A percentile compares a stretch with the other conserved stretches of the same genome.
Conservation (phyloP, 2,329 filamentous ascomycete species). For the Botrytis deweyae region DNA sequence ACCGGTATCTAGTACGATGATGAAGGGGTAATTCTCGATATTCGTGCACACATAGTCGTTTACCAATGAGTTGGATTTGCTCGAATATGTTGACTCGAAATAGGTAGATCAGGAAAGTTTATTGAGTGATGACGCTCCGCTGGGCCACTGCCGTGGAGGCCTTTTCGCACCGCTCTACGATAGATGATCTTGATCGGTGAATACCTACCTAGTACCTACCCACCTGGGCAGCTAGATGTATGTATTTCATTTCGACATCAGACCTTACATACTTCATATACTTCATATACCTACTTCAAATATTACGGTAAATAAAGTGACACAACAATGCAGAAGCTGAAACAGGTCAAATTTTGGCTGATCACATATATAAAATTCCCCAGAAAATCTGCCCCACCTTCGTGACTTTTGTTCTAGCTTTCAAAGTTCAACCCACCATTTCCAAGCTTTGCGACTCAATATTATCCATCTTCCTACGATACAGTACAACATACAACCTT, state of each 20-base stretch:
- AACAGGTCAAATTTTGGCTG: background rate
- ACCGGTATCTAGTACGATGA: background rate
- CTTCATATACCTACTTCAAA: background rate
- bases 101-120: background rate
- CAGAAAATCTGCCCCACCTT: constrained; percentile 21
- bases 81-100: background rate
- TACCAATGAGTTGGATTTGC: background rate
- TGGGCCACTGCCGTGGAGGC: background rate
- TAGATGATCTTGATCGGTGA: background rate
- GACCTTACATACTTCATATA: background rate
- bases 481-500: background rate
- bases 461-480: background rate
- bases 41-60: background rate
- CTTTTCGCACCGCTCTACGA: background rate
- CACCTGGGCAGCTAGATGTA: background rate
- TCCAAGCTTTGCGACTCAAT: constrained; percentile 17
- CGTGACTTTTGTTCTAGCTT: constrained; percentile 21
- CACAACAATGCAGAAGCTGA: background rate
- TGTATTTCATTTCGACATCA: background rate
- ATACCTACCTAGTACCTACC: background rate
- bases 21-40: background rate
- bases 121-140: background rate
- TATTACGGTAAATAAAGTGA: constrained; percentile 6
- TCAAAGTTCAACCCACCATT: constrained; percentile 7
- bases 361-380: constrained; percentile 14